Evolutionary conservation across 2,329 filamentous ascomycete species (phyloP), one percentile per base, ranked within the genome.

Genomic region (Colletotrichum melonis): DNA sequence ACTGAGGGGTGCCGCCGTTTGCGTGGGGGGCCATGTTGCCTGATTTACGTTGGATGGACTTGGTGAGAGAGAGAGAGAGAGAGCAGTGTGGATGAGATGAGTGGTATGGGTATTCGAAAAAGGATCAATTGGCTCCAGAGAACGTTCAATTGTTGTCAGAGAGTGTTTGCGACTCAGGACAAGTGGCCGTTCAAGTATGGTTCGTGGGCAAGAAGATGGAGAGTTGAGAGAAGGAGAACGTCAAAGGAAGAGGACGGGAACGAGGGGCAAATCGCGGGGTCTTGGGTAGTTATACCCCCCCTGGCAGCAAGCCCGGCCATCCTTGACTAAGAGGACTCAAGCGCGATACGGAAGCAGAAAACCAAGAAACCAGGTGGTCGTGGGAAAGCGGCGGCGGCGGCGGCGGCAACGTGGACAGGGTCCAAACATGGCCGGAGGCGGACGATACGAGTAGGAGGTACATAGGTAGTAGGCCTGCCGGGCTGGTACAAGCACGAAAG

Each of bases 1-100:
- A 78, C 72, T 79, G 73, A 68, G 78, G 74, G 67, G 77, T 76
- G 70, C 77, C 77, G 78, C 78, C 81, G 79, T 89, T 83, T 79
- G 89, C 88, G 86, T 91, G 89, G 76, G 90, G 89, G 77, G 90
- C 88, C 90, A 92, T 92, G 77, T 71, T 82, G 69, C 72, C 49
- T 63, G 62, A 52, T 46, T 70, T 58, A 62, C 60, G 30, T n/a
- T 35, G 12, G 12, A 24, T 54, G 22, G 49, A n/a, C 26, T 28
- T 32, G 11, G 22, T 9, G 22, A 63, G 67, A 11, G 30, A 32
- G 30, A 46, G 56, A 46, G 56, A 30, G 54, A 32, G 30, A 46
- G 56, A 30, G 35, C 26, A 19, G 28, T 58, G 42, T 19, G 42
- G 42, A 26, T 14, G 46, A 68, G 59, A 35, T 63, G n/a, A 38